A percentile compares a stretch with the other conserved stretches of the same genome.
Conservation (phyloP, 1,284 basidiomycete genomes). For the Fomitopsis palustris region DNA sequence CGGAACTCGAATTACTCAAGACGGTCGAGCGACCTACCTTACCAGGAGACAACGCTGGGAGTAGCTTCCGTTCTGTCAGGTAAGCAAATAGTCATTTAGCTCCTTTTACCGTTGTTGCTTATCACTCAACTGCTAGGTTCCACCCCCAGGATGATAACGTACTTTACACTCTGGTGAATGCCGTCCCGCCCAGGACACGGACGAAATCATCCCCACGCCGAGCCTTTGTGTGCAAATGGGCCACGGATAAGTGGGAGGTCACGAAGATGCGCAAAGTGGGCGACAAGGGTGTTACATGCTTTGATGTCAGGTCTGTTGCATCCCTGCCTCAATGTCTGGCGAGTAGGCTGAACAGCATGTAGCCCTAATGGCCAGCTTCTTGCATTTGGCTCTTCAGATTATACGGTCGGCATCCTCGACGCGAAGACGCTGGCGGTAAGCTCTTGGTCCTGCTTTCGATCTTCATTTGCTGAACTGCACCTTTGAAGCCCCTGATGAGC, state of each 20-base stretch:
- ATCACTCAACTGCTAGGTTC: constrained; percentile 37
- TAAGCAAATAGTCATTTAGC: constrained; percentile 26
- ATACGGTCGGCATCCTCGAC: constrained; percentile 84
- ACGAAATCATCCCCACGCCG: constrained; percentile 52
- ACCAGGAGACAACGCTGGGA: constrained; percentile 42
- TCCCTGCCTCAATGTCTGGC: not conserved
- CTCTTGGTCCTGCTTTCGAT: not conserved
- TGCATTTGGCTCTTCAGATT: constrained; percentile 87
- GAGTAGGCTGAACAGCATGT: not conserved
- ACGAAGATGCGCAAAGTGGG: constrained; percentile 61
- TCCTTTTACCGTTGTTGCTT: not conserved
- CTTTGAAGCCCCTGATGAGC: constrained; percentile 71
- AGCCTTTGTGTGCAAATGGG: constrained; percentile 65
- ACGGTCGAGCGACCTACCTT: constrained; percentile 54
- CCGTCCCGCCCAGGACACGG: constrained; percentile 52
- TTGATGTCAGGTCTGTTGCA: constrained; percentile 73
- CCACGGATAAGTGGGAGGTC: constrained; percentile 52
- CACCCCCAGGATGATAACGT: constrained; percentile 52
- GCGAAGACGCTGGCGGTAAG: constrained; percentile 75
- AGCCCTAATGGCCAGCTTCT: constrained; percentile 81
- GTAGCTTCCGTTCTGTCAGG: constrained; percentile 77
- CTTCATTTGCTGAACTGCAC: no score
- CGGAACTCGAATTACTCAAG: constrained; percentile 42
- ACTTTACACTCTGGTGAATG: constrained; percentile 78
- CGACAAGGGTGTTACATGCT: constrained; percentile 79